Conservation (phyloP, 257 asterid species). For the Catharanthus roseus region DNA sequence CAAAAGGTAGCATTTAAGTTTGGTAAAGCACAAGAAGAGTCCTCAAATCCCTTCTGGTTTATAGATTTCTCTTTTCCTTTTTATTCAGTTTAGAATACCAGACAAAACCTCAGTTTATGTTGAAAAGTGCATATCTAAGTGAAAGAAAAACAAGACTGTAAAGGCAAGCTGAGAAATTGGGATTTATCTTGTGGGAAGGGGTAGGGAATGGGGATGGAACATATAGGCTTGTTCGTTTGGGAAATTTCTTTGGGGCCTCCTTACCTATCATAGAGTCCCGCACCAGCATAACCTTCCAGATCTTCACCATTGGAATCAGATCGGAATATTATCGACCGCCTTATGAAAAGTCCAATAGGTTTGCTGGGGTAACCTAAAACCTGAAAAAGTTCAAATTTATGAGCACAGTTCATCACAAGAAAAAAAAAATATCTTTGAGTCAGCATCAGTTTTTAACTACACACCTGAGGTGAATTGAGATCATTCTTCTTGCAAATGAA, state of each 20-base stretch:
- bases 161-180: neutral
- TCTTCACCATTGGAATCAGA: slow-evolving; percentile 99
- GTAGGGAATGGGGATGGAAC: neutral
- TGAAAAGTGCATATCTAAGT: neutral
- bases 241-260: slow-evolving; percentile 11
- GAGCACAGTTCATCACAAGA: neutral
- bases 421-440: neutral
- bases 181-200: neutral
- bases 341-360: slow-evolving; percentile 87
- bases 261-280: slow-evolving; percentile 98
- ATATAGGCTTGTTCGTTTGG: neutral
- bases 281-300: slow-evolving; percentile 98
- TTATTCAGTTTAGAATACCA: neutral
- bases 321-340: slow-evolving; percentile 78
- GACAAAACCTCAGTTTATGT: neutral
- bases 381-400: slow-evolving; percentile 32
- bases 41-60: neutral
- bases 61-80: neutral
- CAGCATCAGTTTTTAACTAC: neutral
- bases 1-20: neutral
- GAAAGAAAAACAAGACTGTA: neutral
- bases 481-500: slow-evolving; percentile 79
- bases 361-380: slow-evolving; percentile 98
- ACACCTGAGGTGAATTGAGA: slow-evolving; percentile 75
- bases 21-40: too few relatives aligned